These are phyloP conservation scores for Dillenia suffruticosa DNA, from an alignment of 164 flowering plant species.

Conservation along the genomic window DNA sequence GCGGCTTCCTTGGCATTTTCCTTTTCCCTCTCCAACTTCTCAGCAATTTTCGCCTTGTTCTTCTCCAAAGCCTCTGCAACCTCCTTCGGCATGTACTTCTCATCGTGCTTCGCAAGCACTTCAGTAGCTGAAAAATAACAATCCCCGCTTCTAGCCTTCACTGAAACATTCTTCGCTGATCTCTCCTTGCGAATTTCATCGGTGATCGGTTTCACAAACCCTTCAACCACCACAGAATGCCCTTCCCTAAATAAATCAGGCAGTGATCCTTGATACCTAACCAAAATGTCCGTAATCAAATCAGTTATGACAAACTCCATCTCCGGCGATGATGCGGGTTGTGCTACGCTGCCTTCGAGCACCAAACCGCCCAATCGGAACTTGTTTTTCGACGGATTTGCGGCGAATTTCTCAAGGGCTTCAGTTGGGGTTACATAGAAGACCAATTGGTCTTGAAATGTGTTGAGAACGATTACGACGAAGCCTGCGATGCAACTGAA, in stretches of 20 bases:
- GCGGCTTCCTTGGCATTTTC: not conserved
- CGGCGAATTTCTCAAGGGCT: constrained; percentile 49
- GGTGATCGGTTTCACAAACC: constrained; percentile 55
- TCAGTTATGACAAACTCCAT: constrained; percentile 86
- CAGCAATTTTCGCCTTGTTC: constrained; percentile 56
- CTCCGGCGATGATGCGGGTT: constrained; percentile 53
- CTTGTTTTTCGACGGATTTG: constrained; percentile 51
- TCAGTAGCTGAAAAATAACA: constrained; percentile 70
- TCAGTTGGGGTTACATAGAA: constrained; percentile 88
- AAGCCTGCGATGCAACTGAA: constrained; percentile 78
- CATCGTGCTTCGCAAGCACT: constrained; percentile 95
- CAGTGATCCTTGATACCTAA: constrained; percentile 60
- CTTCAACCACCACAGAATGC: constrained; percentile 90
- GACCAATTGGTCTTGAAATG: constrained; percentile 76
- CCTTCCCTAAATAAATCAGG: constrained; percentile 95
- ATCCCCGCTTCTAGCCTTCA: constrained; percentile 57
- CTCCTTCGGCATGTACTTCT: constrained; percentile 92
- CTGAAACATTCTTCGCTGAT: constrained; percentile 27
- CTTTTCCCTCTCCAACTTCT: constrained; percentile 12
- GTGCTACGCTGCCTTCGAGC: constrained; percentile 71
- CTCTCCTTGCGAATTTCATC: constrained; percentile 34
- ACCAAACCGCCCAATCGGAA: constrained; percentile 84
- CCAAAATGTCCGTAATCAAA: constrained; percentile 70
- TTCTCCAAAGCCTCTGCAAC: constrained; percentile 79
- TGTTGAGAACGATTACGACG: constrained; percentile 58